Base-by-base conservation (phyloP, 164 flowering plant genomes). In the Vitis cinerea region DNA sequence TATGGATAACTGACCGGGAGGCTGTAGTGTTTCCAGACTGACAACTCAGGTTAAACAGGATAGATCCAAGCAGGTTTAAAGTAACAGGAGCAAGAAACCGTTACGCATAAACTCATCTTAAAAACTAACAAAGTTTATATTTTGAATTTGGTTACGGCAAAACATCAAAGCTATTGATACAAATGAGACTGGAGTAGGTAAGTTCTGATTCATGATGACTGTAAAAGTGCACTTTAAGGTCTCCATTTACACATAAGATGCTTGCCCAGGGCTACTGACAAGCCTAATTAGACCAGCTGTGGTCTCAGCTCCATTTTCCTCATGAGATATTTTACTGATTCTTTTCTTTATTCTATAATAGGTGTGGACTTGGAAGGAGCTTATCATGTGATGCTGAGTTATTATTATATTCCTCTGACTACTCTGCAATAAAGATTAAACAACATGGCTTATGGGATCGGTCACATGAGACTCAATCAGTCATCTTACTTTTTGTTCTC, bases 381-480 rank as follows among this genome's bases (percentile, higher is more conserved):
- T 74, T 69, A 70, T 73, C 88, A 85, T 83, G 85, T 85, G 85
- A 78, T 71, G 63, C 50, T 80, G 68, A 71, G 72, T 83, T 71
- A 80, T 59, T 76, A 78, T 66, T 55, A 51, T 66, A 72, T 55
- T 69, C 70, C 49, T 65, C 76, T 71, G 77, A 68, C 74, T 65
- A 60, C 72, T 59, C 70, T 73, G 63, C 70, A 80, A 55, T 74
- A 44, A 67, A 66, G 31, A 66, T 61, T 64, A 51, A 53, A 64
- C 61, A 64, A 72, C n/a, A 63, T 15, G 37, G 62, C 74, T 83
- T 80, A 83, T 75, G 82, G 80, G 83, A 79, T 64, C 51, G 2
- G 60, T 53, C 78, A 79, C 84, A 75, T 75, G 81, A 79, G 68
- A 73, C 68, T 75, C 72, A 74, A 76, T 73, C 71, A 65, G 71